phyloP scores from a whole-genome alignment of 176 grass and related monocot species.

The Guadua angustifolia region DNA sequence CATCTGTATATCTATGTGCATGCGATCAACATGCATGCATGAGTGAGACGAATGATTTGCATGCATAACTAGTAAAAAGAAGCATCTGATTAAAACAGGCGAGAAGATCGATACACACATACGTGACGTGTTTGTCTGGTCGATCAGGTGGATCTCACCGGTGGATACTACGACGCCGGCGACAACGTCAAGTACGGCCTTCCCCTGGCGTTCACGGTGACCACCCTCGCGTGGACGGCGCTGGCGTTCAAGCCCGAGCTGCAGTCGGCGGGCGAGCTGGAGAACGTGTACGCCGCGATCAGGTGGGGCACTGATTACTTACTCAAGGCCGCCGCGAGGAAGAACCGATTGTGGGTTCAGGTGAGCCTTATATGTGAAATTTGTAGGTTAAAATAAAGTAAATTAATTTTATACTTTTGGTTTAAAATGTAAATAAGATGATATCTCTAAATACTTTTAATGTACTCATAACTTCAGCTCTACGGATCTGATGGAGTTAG shows the following conservation, averaged over 20 bases:
- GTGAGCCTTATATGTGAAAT: no score
- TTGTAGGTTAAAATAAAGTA: no score
- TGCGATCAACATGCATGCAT: background rate
- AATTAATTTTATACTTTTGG: no score
- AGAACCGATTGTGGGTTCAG: conserved; percentile 93
- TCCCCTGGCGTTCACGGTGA: conserved; percentile 89
- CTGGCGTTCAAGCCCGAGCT: conserved; percentile 70
- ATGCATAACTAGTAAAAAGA: background rate
- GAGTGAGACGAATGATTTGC: background rate
- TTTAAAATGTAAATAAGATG: no score
- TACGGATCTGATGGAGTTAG: no score
- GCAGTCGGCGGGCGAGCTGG: conserved; percentile 56
- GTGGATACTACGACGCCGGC: conserved; percentile 95
- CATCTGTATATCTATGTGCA: background rate
- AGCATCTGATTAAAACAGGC: background rate
- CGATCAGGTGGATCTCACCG: conserved; percentile 74
- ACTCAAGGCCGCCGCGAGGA: conserved; percentile 69
- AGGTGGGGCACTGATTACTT: conserved; percentile 91
- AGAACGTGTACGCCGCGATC: conserved; percentile 66
- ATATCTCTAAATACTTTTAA: no score
- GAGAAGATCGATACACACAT: background rate
- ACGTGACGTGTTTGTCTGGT: background rate
- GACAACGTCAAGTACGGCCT: conserved; percentile 98
- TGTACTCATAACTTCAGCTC: no score
- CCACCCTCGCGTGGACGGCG: conserved; percentile 82